These are phyloP conservation scores for Aureobasidium pullulans DNA, from an alignment of 2,329 filamentous ascomycete species.

Conservation along the genomic window DNA sequence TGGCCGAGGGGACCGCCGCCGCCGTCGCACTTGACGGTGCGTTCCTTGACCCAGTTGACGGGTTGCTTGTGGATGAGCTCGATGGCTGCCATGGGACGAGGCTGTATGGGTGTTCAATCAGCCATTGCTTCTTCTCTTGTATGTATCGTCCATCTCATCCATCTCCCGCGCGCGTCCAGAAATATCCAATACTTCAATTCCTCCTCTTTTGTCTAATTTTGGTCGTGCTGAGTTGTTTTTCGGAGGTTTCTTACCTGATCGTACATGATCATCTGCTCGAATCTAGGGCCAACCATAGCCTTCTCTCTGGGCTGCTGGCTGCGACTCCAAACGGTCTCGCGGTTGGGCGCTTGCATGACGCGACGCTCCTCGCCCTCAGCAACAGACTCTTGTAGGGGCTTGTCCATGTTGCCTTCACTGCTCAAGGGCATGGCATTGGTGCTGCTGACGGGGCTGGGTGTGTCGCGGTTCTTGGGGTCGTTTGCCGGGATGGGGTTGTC, in stretches of 20 bases:
- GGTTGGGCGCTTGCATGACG: constrained; percentile 78
- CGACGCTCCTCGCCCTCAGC: constrained; percentile 50
- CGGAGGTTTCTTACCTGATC: constrained; percentile 60
- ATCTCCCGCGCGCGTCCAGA: neutral
- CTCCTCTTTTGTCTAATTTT: neutral
- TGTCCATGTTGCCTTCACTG: constrained; percentile 44
- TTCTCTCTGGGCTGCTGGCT: constrained; percentile 73
- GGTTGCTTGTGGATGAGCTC: constrained; percentile 94
- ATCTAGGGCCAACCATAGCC: constrained; percentile 90
- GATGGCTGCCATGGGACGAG: constrained; percentile 81
- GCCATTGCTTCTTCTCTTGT: constrained; percentile 14
- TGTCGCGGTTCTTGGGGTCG: constrained; percentile 45
- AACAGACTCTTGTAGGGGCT: constrained; percentile 48
- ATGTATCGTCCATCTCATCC: neutral
- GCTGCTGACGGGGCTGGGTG: constrained; percentile 43
- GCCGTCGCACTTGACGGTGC: constrained; percentile 80
- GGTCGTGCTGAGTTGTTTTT: neutral
- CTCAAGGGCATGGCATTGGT: constrained; percentile 53
- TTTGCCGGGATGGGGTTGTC: constrained; percentile 54
- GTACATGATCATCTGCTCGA: constrained; percentile 94
- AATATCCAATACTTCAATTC: neutral
- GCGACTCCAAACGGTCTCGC: constrained; percentile 69
- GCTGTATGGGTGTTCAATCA: constrained; percentile 46
- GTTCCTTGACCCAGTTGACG: constrained; percentile 81
- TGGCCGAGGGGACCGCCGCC: constrained; percentile 86